phyloP scores from a whole-genome alignment of 176 grass and related monocot genomes.

The Cocos nucifera region DNA sequence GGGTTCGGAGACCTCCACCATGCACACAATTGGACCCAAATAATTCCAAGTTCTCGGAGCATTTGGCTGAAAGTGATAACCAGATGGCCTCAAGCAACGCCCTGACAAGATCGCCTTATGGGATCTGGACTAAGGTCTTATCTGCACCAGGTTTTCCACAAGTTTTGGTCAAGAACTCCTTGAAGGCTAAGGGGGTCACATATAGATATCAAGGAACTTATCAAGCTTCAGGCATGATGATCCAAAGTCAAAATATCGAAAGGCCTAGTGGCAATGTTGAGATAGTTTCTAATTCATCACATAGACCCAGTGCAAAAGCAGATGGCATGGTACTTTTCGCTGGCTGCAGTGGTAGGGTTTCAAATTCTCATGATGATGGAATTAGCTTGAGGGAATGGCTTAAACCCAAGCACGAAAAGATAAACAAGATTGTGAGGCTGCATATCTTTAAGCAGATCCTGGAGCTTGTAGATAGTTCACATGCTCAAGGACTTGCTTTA shows the following conservation, averaged over 20 bases:
- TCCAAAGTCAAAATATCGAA: background rate
- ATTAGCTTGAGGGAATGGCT: constrained; percentile 9
- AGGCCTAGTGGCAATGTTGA: background rate
- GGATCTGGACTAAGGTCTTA: too few relatives aligned
- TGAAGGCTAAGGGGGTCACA: background rate
- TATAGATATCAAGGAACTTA: background rate
- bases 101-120: background rate
- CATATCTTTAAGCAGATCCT: constrained; percentile 17
- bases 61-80: background rate
- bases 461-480: background rate
- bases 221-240: background rate
- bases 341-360: background rate
- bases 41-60: background rate
- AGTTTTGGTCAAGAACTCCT: background rate
- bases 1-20: background rate
- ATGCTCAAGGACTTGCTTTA: constrained; percentile 11
- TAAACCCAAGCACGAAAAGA: background rate
- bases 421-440: constrained; percentile 5
- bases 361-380: background rate
- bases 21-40: constrained; percentile 6
- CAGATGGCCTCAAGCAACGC: background rate
- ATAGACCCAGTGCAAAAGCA: background rate
- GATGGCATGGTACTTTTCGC: background rate
- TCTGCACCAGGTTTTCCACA: too few relatives aligned
- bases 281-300: background rate